Evolutionary conservation across 257 asterid species (phyloP), one percentile per base, ranked within the genome.

Genomic region (Ilex aquifolium): DNA sequence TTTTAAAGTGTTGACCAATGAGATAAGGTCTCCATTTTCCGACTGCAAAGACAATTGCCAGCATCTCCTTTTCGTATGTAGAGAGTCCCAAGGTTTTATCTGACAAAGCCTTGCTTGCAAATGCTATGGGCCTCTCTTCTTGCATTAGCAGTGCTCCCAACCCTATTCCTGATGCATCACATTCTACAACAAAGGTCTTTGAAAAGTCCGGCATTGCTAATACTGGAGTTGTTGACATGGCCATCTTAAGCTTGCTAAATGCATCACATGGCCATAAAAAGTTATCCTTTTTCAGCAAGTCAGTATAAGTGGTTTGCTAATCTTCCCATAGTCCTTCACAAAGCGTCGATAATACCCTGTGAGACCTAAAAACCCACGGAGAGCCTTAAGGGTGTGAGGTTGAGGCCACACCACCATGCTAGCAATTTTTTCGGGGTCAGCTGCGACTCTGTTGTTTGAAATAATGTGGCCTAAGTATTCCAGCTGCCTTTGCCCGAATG

Each of bases 301-400:
- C 7, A 2, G 31, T 67, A n/a, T n/a, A 5, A 50, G 53, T 3
- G 61, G 65, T 1, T 31, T 29, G 2, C 7, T 40, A 2, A 66
- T 16, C 10, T 30, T 32, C 1, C 32, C 65, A 16, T 57, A 66
- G 17, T 36, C 31, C 21, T 27, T 12, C 2, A 57, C 57, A 44
- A 58, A 58, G 6, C 32, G 44, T 8, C 42, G 16, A 12, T 32
- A 58, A 6, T 46, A 58, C 6, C 59, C 65, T 0, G 60, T 32
- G 10, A 66, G 31, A 10, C 42, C 71, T 16, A 31, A n/a, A n/a
- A 66, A 58, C 16, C 65, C 59, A 1, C 54, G 14, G 5, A 58
- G 59, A 4, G 64, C 36, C 51, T 49, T 58, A 13, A 30, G 16
- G 1, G 71, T 5, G 1, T 62, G 32, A 8, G 57, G 68, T 10